Base-by-base conservation (phyloP, 2,329 filamentous ascomycete genomes). In the Aspergillus eucalypticola region DNA sequence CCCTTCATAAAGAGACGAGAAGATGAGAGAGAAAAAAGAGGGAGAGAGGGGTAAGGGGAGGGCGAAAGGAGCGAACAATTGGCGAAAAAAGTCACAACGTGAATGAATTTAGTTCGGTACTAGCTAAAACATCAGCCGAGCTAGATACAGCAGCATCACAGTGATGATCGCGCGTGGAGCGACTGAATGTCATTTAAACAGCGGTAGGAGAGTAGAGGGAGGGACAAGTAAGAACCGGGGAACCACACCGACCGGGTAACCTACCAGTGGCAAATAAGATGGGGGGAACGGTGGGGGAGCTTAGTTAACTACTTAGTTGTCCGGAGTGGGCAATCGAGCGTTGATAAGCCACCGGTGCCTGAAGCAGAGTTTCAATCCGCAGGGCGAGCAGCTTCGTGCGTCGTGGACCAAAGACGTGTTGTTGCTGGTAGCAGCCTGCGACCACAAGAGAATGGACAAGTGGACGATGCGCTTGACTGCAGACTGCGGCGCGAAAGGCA, bases 401-500 rank as follows among this genome's bases (percentile, higher is more conserved):
- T 50, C 46, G 49, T 46, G 39, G 53, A 53, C 48, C 27, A 42
- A 57, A 44, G 54, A 38, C 5, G 39, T 52, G 39, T 52, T 44
- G 32, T 13, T 35, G 42, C 27, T 29, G 50, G 39, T 15, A 55
- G 48, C n/a, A 55, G 48, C 27, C 57, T 49, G 58, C 62, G 54
- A 48, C 64, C 64, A 66, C 35, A 66, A 58, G 53, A 25, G 41
- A 56, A 54, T 15, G 62, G 59, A 60, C 62, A 66, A 66, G 64
- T 66, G 64, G 64, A 64, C 60, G 56, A 58, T 66, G 61, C 57
- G 56, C 61, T 63, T 58, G 57, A 46, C 41, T 55, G 23, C 46
- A 50, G 25, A 65, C 51, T 58, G 61, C 54, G 62, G 27, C 27
- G 58, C 25, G 55, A 58, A 42, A 38, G 62, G 60, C 50, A 61